phyloP scores from a whole-genome alignment of 257 asterid species.

The Parsonsia alboflavescens region DNA sequence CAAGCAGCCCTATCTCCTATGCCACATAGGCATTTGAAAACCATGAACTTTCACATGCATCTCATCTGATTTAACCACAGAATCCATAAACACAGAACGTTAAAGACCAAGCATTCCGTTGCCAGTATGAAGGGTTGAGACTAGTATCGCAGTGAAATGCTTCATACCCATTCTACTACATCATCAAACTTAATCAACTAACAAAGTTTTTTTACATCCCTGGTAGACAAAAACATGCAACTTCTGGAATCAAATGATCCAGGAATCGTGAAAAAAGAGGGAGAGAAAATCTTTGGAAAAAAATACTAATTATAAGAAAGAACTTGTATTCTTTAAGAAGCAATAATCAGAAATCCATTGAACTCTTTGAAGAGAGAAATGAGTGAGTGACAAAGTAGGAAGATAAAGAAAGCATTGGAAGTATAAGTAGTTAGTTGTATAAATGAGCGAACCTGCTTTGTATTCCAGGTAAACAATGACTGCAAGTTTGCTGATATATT shows the following conservation, averaged over 20 bases:
- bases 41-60: neutral
- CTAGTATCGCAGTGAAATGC: neutral
- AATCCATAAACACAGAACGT: neutral
- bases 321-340: neutral
- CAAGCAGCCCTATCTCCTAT: neutral
- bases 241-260: neutral
- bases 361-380: neutral
- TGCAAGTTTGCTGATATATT: constrained; percentile 57
- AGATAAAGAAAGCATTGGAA: neutral
- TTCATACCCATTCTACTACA: neutral
- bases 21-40: neutral
- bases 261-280: neutral
- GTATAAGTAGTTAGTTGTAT: neutral
- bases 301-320: neutral
- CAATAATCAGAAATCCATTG: neutral
- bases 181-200: neutral
- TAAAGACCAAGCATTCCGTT: neutral
- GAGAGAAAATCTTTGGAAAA: neutral
- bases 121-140: neutral
- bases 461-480: constrained; percentile 71
- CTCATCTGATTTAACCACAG: neutral
- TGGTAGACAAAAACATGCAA: neutral
- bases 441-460: constrained; percentile 52
- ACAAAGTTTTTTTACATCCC: neutral
- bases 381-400: neutral